Evolutionary conservation across 768 basidiomycete species (phyloP).

Genomic region (Pulveroboletus sp.): DNA sequence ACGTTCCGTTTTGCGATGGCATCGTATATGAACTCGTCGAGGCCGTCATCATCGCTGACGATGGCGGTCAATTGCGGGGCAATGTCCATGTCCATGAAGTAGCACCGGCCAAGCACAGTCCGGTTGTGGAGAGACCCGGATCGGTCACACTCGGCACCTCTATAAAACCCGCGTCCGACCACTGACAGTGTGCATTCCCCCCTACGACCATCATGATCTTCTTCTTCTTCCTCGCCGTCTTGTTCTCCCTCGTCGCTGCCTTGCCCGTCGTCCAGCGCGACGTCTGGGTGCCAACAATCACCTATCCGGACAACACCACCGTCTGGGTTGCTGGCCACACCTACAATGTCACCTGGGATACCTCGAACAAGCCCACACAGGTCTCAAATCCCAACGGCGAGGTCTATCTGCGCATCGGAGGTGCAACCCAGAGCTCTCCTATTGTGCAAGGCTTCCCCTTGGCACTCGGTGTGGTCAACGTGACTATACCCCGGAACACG

Average conservation of each 20-base stretch:
- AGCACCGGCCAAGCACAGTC: too few relatives aligned
- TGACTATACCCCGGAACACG: conserved; percentile 39
- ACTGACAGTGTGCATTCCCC: background rate
- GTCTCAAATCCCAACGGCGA: conserved; percentile 47
- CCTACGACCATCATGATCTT: conserved; percentile 22
- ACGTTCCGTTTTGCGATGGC: conserved; percentile 72
- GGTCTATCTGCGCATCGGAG: conserved; percentile 41
- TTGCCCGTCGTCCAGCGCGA: conserved; percentile 39
- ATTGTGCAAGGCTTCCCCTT: conserved; percentile 40
- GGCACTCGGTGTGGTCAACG: conserved; percentile 30
- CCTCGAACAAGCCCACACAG: conserved; percentile 37
- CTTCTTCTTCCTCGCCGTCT: conserved; percentile 15
- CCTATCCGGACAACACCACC: conserved; percentile 32
- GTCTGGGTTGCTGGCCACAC: conserved; percentile 41
- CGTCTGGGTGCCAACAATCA: conserved; percentile 46
- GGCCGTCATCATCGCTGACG: conserved; percentile 50
- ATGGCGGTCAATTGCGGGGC: conserved; percentile 50
- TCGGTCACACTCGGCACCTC: too few relatives aligned
- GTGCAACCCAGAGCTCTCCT: conserved; percentile 30
- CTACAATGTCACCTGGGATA: conserved; percentile 48
- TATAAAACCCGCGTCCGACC: conserved; percentile 12
- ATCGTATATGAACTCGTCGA: conserved; percentile 62
- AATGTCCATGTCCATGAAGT: conserved; percentile 70
- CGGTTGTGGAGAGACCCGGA: too few relatives aligned
- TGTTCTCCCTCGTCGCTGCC: conserved; percentile 29